phyloP scores from a whole-genome alignment of 495 filamentous ascomycete species.

The Penicillium crystallinum region DNA sequence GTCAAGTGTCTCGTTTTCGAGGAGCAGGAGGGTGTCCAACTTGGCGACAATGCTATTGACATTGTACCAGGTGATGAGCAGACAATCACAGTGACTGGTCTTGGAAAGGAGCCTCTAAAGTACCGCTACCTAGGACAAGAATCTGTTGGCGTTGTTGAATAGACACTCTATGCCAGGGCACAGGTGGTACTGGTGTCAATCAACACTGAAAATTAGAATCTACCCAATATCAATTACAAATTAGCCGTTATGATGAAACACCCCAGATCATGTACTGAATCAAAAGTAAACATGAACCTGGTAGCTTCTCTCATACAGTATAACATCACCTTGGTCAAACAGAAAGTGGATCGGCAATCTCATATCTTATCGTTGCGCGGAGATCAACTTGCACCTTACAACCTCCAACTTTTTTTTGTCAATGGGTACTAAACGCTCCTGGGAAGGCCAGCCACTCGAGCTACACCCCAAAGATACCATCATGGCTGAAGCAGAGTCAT shows the following conservation, averaged over 20 bases:
- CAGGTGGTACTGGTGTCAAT: neutral
- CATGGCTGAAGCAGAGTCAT: slow-evolving; percentile 22
- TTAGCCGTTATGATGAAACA: too few species aligned
- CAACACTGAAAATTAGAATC: neutral
- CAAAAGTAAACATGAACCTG: too few species aligned
- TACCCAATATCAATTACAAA: neutral
- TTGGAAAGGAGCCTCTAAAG: slow-evolving; percentile 34
- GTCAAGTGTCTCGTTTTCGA: slow-evolving; percentile 43
- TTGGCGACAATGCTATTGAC: slow-evolving; percentile 45
- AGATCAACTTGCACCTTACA: slow-evolving; percentile 1
- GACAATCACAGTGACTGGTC: slow-evolving; percentile 30
- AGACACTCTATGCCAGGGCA: neutral
- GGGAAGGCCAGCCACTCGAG: slow-evolving; percentile 50
- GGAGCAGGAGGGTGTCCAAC: slow-evolving; percentile 32
- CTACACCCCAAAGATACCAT: slow-evolving; percentile 21
- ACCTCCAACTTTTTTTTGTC: slow-evolving; percentile 6
- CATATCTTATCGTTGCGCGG: slow-evolving; percentile 18
- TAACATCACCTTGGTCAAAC: neutral
- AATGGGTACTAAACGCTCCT: slow-evolving; percentile 54
- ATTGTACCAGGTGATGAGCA: slow-evolving; percentile 45
- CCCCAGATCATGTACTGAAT: too few species aligned
- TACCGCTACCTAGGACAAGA: slow-evolving; percentile 25
- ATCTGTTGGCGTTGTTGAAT: slow-evolving; percentile 4
- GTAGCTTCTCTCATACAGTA: too few species aligned
- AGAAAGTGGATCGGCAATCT: neutral